Conservation (phyloP, 768 basidiomycete genomes). For the Rubroboletus pulcherrimus region DNA sequence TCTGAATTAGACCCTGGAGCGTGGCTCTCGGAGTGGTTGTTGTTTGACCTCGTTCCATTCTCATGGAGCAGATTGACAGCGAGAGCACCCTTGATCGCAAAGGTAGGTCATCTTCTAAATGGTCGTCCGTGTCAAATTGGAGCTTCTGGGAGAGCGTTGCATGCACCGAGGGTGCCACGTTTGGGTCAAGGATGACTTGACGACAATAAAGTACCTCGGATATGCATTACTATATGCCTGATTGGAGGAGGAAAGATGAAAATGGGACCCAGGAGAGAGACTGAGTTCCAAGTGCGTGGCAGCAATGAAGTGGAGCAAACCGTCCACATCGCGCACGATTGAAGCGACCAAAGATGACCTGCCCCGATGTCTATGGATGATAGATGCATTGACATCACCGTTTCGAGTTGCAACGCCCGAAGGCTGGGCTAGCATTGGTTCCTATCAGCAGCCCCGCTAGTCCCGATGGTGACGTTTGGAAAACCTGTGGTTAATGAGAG, state of each 20-base stretch:
- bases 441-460: background rate
- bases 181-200: slow-evolving; percentile 6
- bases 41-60: slow-evolving; percentile 27
- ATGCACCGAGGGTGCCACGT: slow-evolving; percentile 8
- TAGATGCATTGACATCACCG: slow-evolving; percentile 10
- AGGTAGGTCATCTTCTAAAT: slow-evolving; percentile 20
- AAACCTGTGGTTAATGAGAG: background rate
- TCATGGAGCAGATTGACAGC: slow-evolving; percentile 21
- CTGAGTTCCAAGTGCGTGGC: background rate
- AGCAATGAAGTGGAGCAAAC: slow-evolving; percentile 12
- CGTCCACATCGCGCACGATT: background rate
- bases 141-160: slow-evolving; percentile 6
- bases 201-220: slow-evolving; percentile 17
- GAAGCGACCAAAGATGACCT: background rate
- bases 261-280: background rate
- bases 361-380: background rate
- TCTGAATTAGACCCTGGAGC: slow-evolving; percentile 26
- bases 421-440: slow-evolving; percentile 1
- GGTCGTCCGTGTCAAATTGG: slow-evolving; percentile 20
- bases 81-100: slow-evolving; percentile 28
- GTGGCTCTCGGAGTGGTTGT: slow-evolving; percentile 21
- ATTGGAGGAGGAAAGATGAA: slow-evolving; percentile 3
- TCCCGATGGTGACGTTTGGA: background rate
- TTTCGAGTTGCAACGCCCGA: background rate
- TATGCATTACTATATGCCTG: slow-evolving; percentile 1